A percentile compares a stretch with the other conserved stretches of the same genome.
phyloP scores from a whole-genome alignment of 2,329 filamentous ascomycete genomes.

The Calonectria hawksworthii region DNA sequence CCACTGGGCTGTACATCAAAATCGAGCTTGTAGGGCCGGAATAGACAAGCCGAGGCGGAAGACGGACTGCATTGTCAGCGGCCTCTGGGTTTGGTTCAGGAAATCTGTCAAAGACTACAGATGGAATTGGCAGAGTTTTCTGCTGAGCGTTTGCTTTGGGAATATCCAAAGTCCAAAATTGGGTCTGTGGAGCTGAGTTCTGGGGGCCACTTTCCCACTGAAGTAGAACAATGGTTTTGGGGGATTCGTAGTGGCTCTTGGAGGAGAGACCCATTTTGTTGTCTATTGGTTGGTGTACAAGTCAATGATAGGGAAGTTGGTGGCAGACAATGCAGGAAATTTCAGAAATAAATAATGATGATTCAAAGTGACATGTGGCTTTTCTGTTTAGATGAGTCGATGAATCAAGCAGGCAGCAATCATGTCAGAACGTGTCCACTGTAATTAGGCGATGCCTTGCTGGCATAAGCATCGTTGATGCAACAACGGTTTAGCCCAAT shows the following conservation, averaged over 20 bases:
- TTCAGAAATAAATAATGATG: neutral
- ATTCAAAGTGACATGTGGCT: neutral
- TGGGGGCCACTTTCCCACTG: neutral
- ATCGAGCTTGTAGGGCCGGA: neutral
- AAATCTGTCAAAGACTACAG: neutral
- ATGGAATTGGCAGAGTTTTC: neutral
- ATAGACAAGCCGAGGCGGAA: constrained; percentile 5
- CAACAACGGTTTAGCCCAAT: neutral
- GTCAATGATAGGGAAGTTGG: neutral
- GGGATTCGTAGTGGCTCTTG: neutral
- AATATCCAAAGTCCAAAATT: constrained; percentile 14
- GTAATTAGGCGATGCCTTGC: neutral
- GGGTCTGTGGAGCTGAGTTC: neutral
- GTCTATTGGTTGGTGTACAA: neutral
- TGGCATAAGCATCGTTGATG: neutral
- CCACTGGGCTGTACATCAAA: neutral
- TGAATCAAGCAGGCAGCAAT: neutral
- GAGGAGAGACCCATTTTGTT: neutral
- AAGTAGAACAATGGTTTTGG: constrained; percentile 14
- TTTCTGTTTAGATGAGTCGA: neutral
- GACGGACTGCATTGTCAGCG: neutral
- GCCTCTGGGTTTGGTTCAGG: neutral
- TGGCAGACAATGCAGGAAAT: too few relatives aligned
- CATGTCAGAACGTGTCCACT: neutral
- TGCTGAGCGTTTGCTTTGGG: neutral